These are phyloP conservation scores for Mycena amicta DNA, from an alignment of 768 basidiomycete genomes.

Conservation along the genomic window DNA sequence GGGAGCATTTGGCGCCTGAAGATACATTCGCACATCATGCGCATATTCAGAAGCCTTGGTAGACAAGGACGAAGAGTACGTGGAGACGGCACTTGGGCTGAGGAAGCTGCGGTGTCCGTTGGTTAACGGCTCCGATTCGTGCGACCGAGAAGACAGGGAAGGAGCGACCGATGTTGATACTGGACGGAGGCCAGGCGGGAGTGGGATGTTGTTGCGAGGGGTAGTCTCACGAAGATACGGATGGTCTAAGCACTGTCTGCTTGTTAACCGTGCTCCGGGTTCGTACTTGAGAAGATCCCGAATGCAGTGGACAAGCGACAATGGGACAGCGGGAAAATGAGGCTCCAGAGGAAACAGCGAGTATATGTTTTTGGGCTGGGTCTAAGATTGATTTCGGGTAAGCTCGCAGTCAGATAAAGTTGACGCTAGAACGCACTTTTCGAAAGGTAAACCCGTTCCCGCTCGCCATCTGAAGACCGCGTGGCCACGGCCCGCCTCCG, in stretches of 20 bases:
- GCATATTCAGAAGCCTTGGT: slow-evolving; percentile 38
- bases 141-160: slow-evolving; percentile 10
- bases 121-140: slow-evolving; percentile 13
- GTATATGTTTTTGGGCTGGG: slow-evolving; percentile 65
- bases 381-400: slow-evolving; percentile 42
- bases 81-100: slow-evolving; percentile 9
- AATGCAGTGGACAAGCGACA: slow-evolving; percentile 88
- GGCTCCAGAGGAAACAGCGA: slow-evolving; percentile 65
- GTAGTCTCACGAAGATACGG: slow-evolving; percentile 84
- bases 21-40: slow-evolving; percentile 34
- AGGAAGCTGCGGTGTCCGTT: slow-evolving; percentile 17
- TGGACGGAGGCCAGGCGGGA: slow-evolving; percentile 53
- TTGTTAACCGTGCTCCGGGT: slow-evolving; percentile 83
- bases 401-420: background rate
- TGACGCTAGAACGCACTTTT: slow-evolving; percentile 59
- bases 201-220: slow-evolving; percentile 65
- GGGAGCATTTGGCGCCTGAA: slow-evolving; percentile 36
- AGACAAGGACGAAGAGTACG: slow-evolving; percentile 32
- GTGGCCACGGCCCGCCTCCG: slow-evolving; percentile 89
- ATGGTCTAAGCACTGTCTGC: slow-evolving; percentile 85
- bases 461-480: slow-evolving; percentile 86
- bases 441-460: slow-evolving; percentile 86
- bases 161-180: slow-evolving; percentile 33
- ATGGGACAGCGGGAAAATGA: slow-evolving; percentile 59
- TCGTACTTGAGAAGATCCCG: slow-evolving; percentile 91